A percentile compares a stretch with the other conserved stretches of the same genome.
Conservation (phyloP, 202 grass and related monocot genomes). For the Cymbopogon flexuosus region DNA sequence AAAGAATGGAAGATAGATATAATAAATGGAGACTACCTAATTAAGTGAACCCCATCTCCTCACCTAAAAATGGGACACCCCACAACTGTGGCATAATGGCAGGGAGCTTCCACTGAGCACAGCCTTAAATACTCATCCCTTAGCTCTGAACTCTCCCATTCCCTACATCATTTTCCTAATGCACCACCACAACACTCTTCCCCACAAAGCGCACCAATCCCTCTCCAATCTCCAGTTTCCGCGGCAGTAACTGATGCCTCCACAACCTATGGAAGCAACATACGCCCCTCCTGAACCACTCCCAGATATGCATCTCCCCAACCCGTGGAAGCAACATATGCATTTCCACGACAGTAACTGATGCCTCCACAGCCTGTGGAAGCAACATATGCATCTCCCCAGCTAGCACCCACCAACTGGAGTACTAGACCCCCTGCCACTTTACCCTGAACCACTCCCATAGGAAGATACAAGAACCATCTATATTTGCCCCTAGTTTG, state of each 20-base stretch:
- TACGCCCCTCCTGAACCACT: no score
- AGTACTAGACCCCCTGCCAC: neutral
- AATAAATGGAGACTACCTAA: neutral
- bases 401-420: neutral
- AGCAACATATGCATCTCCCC: neutral
- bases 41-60: neutral
- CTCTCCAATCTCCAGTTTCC: neutral
- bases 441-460: neutral
- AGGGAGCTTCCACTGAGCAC: neutral
- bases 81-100: neutral
- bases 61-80: conserved; percentile 1
- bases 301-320: no score
- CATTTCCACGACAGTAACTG: neutral
- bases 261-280: neutral
- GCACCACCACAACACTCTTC: neutral
- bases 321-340: no score
- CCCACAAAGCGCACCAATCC: neutral
- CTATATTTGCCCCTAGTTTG: neutral
- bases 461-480: neutral
- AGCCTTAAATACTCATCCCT: neutral
- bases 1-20: neutral
- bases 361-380: neutral
- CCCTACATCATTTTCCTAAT: neutral
- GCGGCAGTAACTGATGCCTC: neutral
- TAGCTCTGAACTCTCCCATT: neutral